Conservation (phyloP, 2,329 filamentous ascomycete species). For the Zopfia rhizophila region DNA sequence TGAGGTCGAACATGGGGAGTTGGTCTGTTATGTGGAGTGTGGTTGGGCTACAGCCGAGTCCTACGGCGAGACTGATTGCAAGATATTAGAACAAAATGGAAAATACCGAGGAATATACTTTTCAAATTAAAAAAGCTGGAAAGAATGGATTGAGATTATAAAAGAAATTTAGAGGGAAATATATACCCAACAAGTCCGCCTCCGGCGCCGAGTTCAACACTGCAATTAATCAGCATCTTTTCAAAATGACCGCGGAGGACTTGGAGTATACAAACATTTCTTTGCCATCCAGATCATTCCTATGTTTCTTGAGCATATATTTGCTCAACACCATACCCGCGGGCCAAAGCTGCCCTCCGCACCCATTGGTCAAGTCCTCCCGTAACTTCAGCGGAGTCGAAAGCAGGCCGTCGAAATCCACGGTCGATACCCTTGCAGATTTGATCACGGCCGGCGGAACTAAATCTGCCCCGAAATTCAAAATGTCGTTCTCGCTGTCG, state of each 20-base stretch:
- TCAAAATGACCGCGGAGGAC: constrained; percentile 1
- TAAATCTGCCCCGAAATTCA: constrained; percentile 60
- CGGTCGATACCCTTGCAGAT: constrained; percentile 59
- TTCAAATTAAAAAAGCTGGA: not conserved
- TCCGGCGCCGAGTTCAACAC: constrained; percentile 91
- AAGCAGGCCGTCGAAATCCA: constrained; percentile 79
- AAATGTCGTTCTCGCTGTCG: constrained; percentile 41
- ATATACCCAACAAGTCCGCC: constrained; percentile 80
- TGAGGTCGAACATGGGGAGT: constrained; percentile 82
- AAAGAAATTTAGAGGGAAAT: constrained; percentile 6
- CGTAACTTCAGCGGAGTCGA: constrained; percentile 76
- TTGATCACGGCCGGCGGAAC: constrained; percentile 65
- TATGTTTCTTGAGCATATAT: constrained; percentile 83
- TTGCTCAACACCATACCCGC: constrained; percentile 88
- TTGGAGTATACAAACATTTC: constrained; percentile 72
- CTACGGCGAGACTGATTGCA: constrained; percentile 63
- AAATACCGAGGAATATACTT: not conserved
- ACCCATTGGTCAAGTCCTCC: constrained; percentile 87
- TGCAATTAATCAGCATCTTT: constrained; percentile 51
- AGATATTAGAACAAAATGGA: constrained; percentile 4
- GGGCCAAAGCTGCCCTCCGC: constrained; percentile 94
- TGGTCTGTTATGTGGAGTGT: constrained; percentile 89
- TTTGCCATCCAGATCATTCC: constrained; percentile 69
- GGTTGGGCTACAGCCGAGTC: constrained; percentile 64
- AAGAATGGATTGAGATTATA: not conserved